phyloP scores from a whole-genome alignment of 2,329 filamentous ascomycete species.

The Periconia sp. region DNA sequence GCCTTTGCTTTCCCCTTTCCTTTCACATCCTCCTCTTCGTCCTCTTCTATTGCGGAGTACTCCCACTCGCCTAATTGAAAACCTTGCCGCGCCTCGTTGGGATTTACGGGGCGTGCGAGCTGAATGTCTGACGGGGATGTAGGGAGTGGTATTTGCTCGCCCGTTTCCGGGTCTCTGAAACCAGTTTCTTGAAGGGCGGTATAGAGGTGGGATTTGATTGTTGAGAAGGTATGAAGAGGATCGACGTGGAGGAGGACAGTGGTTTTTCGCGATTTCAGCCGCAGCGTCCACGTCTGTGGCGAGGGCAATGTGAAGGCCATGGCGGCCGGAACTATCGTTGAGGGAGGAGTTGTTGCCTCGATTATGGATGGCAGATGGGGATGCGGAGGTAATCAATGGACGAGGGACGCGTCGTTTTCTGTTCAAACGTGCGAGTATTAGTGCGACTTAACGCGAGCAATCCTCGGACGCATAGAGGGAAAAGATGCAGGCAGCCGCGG shows the following conservation, averaged over 20 bases:
- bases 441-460: no score
- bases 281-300: slow-evolving; percentile 49
- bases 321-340: no score
- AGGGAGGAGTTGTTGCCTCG: no score
- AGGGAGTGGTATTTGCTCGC: slow-evolving; percentile 47
- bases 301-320: slow-evolving; percentile 28
- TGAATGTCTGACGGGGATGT: slow-evolving; percentile 45
- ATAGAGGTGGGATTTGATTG: slow-evolving; percentile 51
- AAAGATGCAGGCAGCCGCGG: not conserved
- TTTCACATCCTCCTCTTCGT: slow-evolving; percentile 34
- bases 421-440: not conserved
- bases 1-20: slow-evolving; percentile 51
- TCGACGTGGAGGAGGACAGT: slow-evolving; percentile 56
- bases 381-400: slow-evolving; percentile 2
- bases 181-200: slow-evolving; percentile 48
- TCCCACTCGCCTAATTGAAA: slow-evolving; percentile 48
- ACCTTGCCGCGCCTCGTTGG: slow-evolving; percentile 47
- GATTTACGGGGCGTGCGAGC: slow-evolving; percentile 50
- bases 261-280: slow-evolving; percentile 54
- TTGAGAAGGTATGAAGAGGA: slow-evolving; percentile 48
- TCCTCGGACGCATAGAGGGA: slow-evolving; percentile 2
- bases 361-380: not conserved
- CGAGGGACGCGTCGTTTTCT: slow-evolving; percentile 8
- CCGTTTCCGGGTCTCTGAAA: slow-evolving; percentile 34
- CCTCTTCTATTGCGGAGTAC: slow-evolving; percentile 25